Base-by-base conservation (phyloP, 192 early-diverging fungal genomes). In the Entomortierella chlamydospora region DNA sequence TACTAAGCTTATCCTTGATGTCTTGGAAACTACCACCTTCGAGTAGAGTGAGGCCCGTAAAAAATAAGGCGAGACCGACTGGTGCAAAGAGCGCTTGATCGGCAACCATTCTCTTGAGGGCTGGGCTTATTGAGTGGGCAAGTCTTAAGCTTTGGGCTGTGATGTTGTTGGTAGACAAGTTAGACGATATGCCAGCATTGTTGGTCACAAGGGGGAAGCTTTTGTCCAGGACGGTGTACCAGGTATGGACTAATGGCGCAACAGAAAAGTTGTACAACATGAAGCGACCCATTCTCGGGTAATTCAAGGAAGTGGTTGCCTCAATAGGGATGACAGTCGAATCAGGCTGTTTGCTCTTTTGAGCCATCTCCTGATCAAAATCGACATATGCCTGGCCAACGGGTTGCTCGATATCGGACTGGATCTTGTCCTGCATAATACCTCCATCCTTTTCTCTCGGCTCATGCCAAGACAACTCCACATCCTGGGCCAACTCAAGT, bases 81-180 rank as follows among this genome's bases (percentile, higher is more conserved):
- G 93, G 93, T 17, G 93, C 91, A 72, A 90, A 94, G 0, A 87
- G 28, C 12, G 76, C 33, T 64, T 94, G 93, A 57, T 94, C 93
- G 2, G 84, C 61, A 9, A 68, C 65, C 69, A 81, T 64, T 29
- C 83, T 64, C 47, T 81, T 81, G 3, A 76, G 5, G 11, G 60
- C 68, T 1, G 73, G 68, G 12, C 57, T 41, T 57, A 82, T 17
- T 12, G 62, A 64, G 1, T 54, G 66, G 15, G 61, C n/a, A 7
- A 65, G 2, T 33, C 29, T 57, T 26, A 50, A 42, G 15, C 1
- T 39, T 34, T 28, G 22, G 13, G 57, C 37, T 8, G 58, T 9
- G 33, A 2, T 37, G 50, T 52, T n/a, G 5, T 12, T 12, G 31
- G 37, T 23, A 10, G 47, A 7, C n/a, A n/a, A n/a, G n/a, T n/a